These are phyloP conservation scores for Phyllosticta ampelicida DNA, from an alignment of 2,329 filamentous ascomycete genomes.

Conservation along the genomic window DNA sequence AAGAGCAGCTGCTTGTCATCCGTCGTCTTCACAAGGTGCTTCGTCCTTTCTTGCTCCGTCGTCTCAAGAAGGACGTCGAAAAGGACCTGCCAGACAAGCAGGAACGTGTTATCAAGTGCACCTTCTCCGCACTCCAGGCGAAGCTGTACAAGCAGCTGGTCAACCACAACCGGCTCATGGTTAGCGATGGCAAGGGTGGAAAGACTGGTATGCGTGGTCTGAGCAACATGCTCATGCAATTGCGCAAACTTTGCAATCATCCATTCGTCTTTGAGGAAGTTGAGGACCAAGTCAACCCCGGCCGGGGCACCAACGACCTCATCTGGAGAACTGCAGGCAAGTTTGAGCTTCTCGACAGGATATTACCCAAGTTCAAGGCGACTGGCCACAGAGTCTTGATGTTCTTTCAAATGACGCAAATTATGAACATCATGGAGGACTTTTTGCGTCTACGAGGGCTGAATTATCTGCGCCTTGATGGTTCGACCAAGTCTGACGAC, in stretches of 20 bases:
- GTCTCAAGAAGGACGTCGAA: slow-evolving; percentile 98
- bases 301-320: slow-evolving; percentile 77
- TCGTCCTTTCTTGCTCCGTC: slow-evolving; percentile 90
- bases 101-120: slow-evolving; percentile 98
- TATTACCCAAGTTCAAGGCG: slow-evolving; percentile 84
- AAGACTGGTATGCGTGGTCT: slow-evolving; percentile 89
- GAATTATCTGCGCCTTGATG: slow-evolving; percentile 84
- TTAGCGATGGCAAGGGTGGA: slow-evolving; percentile 89
- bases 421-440: slow-evolving; percentile 99
- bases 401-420: slow-evolving; percentile 99
- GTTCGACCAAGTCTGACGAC: slow-evolving; percentile 95
- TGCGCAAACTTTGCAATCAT: slow-evolving; percentile 97
- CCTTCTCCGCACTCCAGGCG: slow-evolving; percentile 86
- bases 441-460: slow-evolving; percentile 77
- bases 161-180: slow-evolving; percentile 85
- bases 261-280: slow-evolving; percentile 98
- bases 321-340: slow-evolving; percentile 95
- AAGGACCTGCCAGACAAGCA: slow-evolving; percentile 98
- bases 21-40: slow-evolving; percentile 96
- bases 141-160: slow-evolving; percentile 97
- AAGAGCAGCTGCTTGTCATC: slow-evolving; percentile 98
- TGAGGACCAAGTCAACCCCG: slow-evolving; percentile 94
- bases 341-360: slow-evolving; percentile 86
- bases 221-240: slow-evolving; percentile 99
- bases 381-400: slow-evolving; percentile 93